phyloP scores from a whole-genome alignment of 2,329 filamentous ascomycete species.

The Colletotrichum shisoi region DNA sequence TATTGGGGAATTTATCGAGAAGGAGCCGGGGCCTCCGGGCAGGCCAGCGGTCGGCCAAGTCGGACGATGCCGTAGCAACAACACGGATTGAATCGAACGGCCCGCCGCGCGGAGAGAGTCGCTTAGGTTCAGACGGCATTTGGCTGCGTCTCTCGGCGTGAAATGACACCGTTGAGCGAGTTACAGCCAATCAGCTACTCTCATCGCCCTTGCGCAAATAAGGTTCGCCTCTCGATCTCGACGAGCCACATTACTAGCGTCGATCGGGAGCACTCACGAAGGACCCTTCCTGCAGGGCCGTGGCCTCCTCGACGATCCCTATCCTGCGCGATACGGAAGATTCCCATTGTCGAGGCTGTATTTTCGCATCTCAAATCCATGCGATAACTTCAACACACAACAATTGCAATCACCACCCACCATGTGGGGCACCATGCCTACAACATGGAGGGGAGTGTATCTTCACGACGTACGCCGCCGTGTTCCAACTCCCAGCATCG shows the following conservation, averaged over 20 bases:
- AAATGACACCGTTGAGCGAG: neutral
- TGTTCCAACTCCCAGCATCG: neutral
- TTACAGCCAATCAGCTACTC: constrained; percentile 26
- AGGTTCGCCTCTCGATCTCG: constrained; percentile 42
- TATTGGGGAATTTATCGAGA: neutral
- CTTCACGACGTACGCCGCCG: neutral
- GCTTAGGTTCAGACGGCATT: neutral
- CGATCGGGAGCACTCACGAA: constrained; percentile 42
- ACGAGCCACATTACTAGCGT: constrained; percentile 44
- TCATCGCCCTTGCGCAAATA: neutral
- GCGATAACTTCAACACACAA: neutral
- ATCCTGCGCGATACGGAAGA: constrained; percentile 7
- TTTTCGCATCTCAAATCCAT: constrained; percentile 26
- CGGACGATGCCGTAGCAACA: constrained; percentile 3
- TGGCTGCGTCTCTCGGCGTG: neutral
- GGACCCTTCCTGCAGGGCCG: constrained; percentile 33
- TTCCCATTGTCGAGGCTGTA: constrained; percentile 8
- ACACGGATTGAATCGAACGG: neutral
- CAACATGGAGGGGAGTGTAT: constrained; percentile 30
- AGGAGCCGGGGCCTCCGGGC: neutral
- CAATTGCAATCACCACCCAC: neutral
- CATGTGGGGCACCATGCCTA: constrained; percentile 7
- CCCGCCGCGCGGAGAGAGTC: neutral
- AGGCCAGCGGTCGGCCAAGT: neutral
- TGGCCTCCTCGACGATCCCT: constrained; percentile 2